Evolutionary conservation across 2,329 filamentous ascomycete genomes (phyloP).

Genomic region (Stagonosporopsis rhizophila): DNA sequence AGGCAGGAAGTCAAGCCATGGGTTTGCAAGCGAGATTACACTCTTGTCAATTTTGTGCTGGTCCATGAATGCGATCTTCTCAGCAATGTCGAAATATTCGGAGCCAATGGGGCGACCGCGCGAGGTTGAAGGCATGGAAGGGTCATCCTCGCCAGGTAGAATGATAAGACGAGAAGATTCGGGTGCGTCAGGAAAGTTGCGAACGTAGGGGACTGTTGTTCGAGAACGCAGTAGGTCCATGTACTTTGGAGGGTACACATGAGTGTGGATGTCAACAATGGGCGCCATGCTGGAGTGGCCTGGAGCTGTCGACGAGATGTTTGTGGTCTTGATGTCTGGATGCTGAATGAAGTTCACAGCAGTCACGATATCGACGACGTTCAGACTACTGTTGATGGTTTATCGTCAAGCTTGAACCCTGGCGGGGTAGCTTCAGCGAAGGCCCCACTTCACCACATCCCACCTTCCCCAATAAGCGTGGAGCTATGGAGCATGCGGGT

Average conservation of each 20-base stretch:
- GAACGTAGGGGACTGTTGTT: constrained; percentile 72
- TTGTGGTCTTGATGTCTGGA: not conserved
- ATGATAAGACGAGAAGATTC: constrained; percentile 70
- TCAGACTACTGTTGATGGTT: not conserved
- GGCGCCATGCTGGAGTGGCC: constrained; percentile 37
- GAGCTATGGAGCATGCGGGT: constrained; percentile 21
- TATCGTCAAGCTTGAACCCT: constrained; percentile 23
- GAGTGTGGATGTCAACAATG: constrained; percentile 67
- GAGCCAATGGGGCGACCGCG: constrained; percentile 83
- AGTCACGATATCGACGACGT: not conserved
- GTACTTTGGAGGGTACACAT: constrained; percentile 68
- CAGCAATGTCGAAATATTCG: constrained; percentile 79
- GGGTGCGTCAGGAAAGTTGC: constrained; percentile 64
- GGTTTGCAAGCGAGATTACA: constrained; percentile 88
- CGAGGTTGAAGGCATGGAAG: constrained; percentile 58
- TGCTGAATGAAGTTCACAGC: not conserved
- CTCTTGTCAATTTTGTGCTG: constrained; percentile 81
- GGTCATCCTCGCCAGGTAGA: constrained; percentile 64
- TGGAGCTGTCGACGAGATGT: not conserved
- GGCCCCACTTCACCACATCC: constrained; percentile 39
- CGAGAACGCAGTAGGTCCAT: constrained; percentile 64
- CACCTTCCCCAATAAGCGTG: constrained; percentile 41
- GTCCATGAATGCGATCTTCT: constrained; percentile 90
- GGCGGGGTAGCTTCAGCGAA: constrained; percentile 29
- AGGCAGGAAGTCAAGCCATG: constrained; percentile 87